phyloP scores from a whole-genome alignment of 2,329 filamentous ascomycete species.

The Purpureocillium lavendulum region DNA sequence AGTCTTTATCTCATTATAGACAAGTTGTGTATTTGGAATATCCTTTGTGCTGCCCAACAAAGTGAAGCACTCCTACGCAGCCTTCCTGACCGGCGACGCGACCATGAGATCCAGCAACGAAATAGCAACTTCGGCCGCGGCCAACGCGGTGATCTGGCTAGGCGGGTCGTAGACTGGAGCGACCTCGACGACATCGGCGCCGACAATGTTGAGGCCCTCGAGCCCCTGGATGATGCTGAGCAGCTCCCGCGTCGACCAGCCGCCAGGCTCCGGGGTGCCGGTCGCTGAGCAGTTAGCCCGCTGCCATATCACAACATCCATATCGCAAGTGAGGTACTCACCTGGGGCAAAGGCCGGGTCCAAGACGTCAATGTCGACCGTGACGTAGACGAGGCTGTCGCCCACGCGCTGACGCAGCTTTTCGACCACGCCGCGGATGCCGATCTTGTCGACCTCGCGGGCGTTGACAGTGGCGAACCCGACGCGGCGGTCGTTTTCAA shows the following conservation, averaged over 20 bases:
- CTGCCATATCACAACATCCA: background rate
- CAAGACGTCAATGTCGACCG: conserved; percentile 70
- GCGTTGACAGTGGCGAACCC: conserved; percentile 15
- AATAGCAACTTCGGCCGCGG: conserved; percentile 64
- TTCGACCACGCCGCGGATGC: conserved; percentile 56
- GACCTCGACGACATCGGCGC: conserved; percentile 80
- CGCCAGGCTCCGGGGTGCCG: conserved; percentile 76
- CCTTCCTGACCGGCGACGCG: background rate
- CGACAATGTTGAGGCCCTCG: conserved; percentile 71
- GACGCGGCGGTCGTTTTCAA: conserved; percentile 12
- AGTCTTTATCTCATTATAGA: no score
- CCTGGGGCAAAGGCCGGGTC: conserved; percentile 45
- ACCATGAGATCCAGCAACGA: conserved; percentile 13
- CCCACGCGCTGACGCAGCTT: conserved; percentile 62
- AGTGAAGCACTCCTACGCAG: no score
- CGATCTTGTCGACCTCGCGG: conserved; percentile 67
- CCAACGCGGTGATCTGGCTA: conserved; percentile 70
- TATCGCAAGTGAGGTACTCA: conserved; percentile 1
- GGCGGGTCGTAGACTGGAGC: conserved; percentile 72
- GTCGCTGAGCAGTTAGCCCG: conserved; percentile 42
- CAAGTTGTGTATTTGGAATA: no score
- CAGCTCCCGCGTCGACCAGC: conserved; percentile 78
- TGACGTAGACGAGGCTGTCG: conserved; percentile 66
- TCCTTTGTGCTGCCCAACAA: no score
- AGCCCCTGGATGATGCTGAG: conserved; percentile 71